Percentiles rank a stretch among this genome's conserved stretches.
Conservation (phyloP, 2,329 filamentous ascomycete genomes). For the Lasiodiplodia citricola region DNA sequence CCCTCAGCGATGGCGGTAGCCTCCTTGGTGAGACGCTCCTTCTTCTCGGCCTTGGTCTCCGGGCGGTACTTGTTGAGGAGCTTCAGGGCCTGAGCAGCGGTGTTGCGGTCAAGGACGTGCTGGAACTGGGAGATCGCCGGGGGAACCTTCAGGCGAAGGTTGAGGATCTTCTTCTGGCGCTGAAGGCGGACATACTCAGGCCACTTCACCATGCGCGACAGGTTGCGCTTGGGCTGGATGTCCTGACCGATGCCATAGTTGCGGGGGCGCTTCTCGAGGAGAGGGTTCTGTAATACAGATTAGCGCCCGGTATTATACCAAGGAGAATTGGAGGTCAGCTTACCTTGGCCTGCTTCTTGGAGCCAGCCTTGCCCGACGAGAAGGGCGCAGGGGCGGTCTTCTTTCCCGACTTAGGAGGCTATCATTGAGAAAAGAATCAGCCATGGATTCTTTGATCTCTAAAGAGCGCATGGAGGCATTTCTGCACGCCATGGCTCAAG, state of each 20-base stretch:
- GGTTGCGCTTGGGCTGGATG: slow-evolving; percentile 95
- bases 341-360: slow-evolving; percentile 97
- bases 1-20: slow-evolving; percentile 96
- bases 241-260: slow-evolving; percentile 99
- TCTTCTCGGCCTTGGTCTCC: slow-evolving; percentile 99
- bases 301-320: not conserved
- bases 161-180: slow-evolving; percentile 92
- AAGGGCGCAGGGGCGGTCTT: slow-evolving; percentile 97
- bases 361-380: slow-evolving; percentile 88
- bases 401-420: slow-evolving; percentile 97
- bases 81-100: slow-evolving; percentile 96
- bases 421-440: slow-evolving; percentile 99
- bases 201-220: slow-evolving; percentile 88
- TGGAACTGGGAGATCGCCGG: slow-evolving; percentile 97
- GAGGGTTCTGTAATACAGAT: slow-evolving; percentile 77
- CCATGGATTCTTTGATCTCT: slow-evolving; percentile 51
- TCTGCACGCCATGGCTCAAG: slow-evolving; percentile 23
- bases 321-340: slow-evolving; percentile 46
- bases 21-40: slow-evolving; percentile 98
- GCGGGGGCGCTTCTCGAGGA: slow-evolving; percentile 95
- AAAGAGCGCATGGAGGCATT: slow-evolving; percentile 24
- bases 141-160: slow-evolving; percentile 97
- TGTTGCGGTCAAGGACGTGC: slow-evolving; percentile 72
- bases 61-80: slow-evolving; percentile 99
- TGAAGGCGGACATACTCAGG: slow-evolving; percentile 97